Evolutionary conservation across 371 early-diverging fungal genomes (phyloP).

Genomic region (Zychaea mexicana): DNA sequence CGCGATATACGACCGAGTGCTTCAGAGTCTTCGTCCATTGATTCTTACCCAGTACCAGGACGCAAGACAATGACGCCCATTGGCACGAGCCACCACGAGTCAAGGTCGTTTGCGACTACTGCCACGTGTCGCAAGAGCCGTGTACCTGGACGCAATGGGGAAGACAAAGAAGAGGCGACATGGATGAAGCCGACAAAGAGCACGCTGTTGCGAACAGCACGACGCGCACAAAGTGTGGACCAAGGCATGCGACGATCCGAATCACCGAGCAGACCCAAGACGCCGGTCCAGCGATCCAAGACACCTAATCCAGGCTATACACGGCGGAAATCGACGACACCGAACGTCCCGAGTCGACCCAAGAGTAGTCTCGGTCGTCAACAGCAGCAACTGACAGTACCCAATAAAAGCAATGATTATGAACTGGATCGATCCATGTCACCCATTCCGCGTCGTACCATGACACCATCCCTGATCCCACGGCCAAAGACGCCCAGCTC

Average conservation of each 20-base stretch:
- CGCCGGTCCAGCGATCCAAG: constrained; percentile 13
- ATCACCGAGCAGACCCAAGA: constrained; percentile 16
- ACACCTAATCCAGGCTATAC: constrained; percentile 13
- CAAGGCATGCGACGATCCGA: constrained; percentile 1
- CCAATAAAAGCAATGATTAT: not conserved
- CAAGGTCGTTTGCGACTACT: constrained; percentile 8
- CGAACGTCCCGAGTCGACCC: constrained; percentile 18
- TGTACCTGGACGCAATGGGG: not conserved
- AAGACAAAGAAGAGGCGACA: constrained; percentile 15
- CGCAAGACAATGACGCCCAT: not conserved
- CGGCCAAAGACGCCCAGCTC: constrained; percentile 44
- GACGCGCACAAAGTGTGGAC: constrained; percentile 20
- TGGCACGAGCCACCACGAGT: constrained; percentile 1
- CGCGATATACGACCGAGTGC: constrained; percentile 20
- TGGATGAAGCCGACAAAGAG: constrained; percentile 39
- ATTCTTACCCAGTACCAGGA: not conserved
- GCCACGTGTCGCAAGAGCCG: constrained; percentile 9
- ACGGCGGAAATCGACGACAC: constrained; percentile 10
- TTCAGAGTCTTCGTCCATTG: constrained; percentile 17
- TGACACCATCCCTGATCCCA: constrained; percentile 52
- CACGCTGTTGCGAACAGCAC: constrained; percentile 17
- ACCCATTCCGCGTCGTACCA: constrained; percentile 22
- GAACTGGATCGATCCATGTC: constrained; percentile 22
- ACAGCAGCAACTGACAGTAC: not conserved
- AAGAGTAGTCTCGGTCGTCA: constrained; percentile 39